These are phyloP conservation scores for Talaromyces islandicus DNA, from an alignment of 2,329 filamentous ascomycete genomes.

Conservation along the genomic window DNA sequence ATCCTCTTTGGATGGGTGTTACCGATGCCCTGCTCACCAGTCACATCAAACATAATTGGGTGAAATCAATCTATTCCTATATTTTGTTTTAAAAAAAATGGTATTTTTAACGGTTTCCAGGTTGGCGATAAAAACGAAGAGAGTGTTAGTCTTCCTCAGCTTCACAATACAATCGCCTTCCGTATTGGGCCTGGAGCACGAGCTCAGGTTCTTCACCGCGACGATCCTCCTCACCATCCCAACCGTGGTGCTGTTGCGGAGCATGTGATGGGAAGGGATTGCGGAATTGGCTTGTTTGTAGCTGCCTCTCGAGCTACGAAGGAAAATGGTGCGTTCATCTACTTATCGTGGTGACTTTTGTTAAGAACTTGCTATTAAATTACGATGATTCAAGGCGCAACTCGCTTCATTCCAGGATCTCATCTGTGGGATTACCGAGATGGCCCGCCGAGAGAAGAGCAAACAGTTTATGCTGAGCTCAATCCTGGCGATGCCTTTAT, in stretches of 20 bases:
- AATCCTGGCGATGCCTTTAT: conserved; percentile 2
- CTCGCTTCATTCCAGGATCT: conserved; percentile 1
- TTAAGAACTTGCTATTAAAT: background rate
- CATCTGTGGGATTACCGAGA: background rate
- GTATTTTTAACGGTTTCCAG: background rate
- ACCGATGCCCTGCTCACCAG: background rate
- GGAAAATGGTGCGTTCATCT: background rate
- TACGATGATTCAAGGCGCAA: background rate
- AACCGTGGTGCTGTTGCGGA: background rate
- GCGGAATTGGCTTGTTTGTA: background rate
- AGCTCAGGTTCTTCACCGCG: background rate
- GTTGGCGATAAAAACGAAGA: background rate
- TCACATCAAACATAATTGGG: background rate
- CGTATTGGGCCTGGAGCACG: conserved; percentile 1
- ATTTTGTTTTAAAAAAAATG: background rate
- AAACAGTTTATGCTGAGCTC: background rate
- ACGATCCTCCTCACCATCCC: background rate
- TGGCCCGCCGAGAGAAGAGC: background rate
- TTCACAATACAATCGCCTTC: conserved; percentile 4
- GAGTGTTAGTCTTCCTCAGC: background rate
- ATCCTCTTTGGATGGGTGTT: background rate
- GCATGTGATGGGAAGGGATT: background rate
- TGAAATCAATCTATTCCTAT: background rate
- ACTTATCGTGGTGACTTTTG: background rate
- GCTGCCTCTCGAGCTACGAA: background rate